Base-by-base conservation (phyloP, 768 basidiomycete genomes). In the Amanita inopinata region DNA sequence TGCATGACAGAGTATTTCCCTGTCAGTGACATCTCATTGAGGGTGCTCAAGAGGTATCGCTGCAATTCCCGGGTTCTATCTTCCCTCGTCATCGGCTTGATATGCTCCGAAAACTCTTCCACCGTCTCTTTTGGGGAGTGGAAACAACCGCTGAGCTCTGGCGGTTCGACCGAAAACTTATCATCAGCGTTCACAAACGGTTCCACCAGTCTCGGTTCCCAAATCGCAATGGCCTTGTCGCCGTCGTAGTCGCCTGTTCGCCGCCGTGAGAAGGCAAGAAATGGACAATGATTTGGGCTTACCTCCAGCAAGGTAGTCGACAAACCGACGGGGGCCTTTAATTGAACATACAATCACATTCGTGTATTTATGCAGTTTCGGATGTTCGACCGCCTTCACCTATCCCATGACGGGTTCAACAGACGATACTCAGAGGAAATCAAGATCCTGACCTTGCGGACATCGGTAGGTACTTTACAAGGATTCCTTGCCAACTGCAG, bases 291-390 rank as follows among this genome's bases (percentile, higher is more conserved):
- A 20, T 2, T 23, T 15, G 18, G 14, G 51, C 63, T 34, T 44
- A 77, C 80, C 81, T 44, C 80, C 80, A 30, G 73, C 77, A 14
- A 84, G 63, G 49, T 76, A 68, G 48, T 81, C 80, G 5, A 80
- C 71, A 10, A 76, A 64, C 45, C 78, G 70, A 7, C 78, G 62
- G n/a, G 52, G 24, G 0, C 74, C 77, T 52, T 69, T 62, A 1
- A 69, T 64, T n/a, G 74, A 67, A 38, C 71, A 70, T 2, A 78
- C 67, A 28, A 85, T 76, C 0, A 83, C 77, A 54, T 83, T 76
- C 1, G 56, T 56, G 20, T 74, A 65, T 25, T 68, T 57, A 22
- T 66, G 61, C 2, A 83, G 67, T 34, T 66, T 63, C 3, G 65
- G 62, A 40, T 63, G 61, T 25, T 71, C 67, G 0, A 83, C 79